Evolutionary conservation across 306 rosid species (phyloP), one percentile per base, ranked within the genome.

Genomic region (Neltuma alba): DNA sequence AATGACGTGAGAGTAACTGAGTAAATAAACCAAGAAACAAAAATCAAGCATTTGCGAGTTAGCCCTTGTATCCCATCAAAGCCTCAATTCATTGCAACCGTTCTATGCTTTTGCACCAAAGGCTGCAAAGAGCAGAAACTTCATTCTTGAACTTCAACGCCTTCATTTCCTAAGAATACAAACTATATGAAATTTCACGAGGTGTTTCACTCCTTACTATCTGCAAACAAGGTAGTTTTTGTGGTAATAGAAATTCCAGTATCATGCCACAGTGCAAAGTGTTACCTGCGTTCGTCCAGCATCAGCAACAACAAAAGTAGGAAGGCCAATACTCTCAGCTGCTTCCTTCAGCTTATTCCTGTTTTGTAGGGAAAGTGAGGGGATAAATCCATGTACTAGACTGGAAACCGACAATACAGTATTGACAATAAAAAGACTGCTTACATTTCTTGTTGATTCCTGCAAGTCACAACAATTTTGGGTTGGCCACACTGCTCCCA

Each of bases 221-320:
- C 69, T 80, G 34, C 12, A 14, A 6, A 67, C 50, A 44, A 30
- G 45, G 20, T 18, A 23, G 60, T 78, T 41, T 74, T 68, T 72
- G 60, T 20, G 12, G 34, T 25, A 11, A 1, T 63, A 66, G 28
- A 45, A 60, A 65, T 58, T 79, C 9, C 52, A 42, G n/a, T 50
- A 50, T 58, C 16, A 79, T 74, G 76, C 78, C 78, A 62, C 27
- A 72, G 14, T 63, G 69, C 30, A 31, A 80, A 62, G 75, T 3
- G 37, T 68, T 85, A 91, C 99, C 97, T 94, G 95, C 63, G 99
- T 94, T 80, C 99, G 86, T 80, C 99, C 99, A 62, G 99, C 99
- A 66, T 94, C 97, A 11, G 97, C 92, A 33, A 94, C 97, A 77
- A 88, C 93, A 86, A 88, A 91, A 47, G 99, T 92, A 70, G 99